Evolutionary conservation across 163 green algal genomes (phyloP).

Genomic region (Coccomyxa subellipsoidea): DNA sequence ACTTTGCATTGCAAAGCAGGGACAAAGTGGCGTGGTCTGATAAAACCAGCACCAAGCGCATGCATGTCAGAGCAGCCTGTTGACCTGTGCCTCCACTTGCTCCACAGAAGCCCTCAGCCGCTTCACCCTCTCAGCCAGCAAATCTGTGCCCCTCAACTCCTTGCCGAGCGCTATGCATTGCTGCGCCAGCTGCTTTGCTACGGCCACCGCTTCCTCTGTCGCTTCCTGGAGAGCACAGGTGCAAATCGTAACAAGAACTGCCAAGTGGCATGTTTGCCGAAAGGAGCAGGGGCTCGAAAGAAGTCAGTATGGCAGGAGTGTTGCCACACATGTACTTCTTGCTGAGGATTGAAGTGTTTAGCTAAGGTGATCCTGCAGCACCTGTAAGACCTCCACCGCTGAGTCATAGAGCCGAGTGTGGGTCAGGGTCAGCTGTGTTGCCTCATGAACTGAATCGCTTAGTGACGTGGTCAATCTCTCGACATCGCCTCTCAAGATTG

Average conservation of each 20-base stretch:
- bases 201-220: background rate
- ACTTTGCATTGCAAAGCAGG: no score
- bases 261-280: background rate
- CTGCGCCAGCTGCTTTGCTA: slow-evolving; percentile 15
- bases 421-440: slow-evolving; percentile 4
- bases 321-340: no score
- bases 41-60: background rate
- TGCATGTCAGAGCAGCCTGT: background rate
- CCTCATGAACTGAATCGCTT: slow-evolving; percentile 5
- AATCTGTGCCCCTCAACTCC: slow-evolving; percentile 10
- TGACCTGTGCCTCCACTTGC: slow-evolving; percentile 3
- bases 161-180: slow-evolving; percentile 7
- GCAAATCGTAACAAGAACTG: background rate
- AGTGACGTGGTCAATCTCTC: background rate
- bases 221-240: background rate
- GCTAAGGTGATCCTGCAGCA: background rate
- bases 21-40: no score
- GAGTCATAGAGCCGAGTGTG: slow-evolving; percentile 2
- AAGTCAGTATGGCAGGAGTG: no score
- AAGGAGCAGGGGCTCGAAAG: no score
- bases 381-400: background rate
- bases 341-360: no score
- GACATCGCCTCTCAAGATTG: background rate
- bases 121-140: slow-evolving; percentile 9
- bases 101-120: slow-evolving; percentile 11